Evolutionary conservation across 441 rosid genomes (phyloP).

Genomic region (Populus tomentosa): DNA sequence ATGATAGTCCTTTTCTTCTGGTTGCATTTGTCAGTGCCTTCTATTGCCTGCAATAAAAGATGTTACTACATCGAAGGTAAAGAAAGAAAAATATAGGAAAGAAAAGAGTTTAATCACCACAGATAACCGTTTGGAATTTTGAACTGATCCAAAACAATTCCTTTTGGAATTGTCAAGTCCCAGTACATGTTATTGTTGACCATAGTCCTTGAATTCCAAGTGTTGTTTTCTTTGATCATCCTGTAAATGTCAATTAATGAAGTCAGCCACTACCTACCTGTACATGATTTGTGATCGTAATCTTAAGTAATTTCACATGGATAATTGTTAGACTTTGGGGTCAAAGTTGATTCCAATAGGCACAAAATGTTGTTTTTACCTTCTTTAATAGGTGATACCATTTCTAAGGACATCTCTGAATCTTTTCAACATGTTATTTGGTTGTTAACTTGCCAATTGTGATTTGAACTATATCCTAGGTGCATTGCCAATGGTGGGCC

Average conservation of each 20-base stretch:
- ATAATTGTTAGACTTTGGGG: background rate
- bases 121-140: background rate
- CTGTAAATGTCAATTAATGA: background rate
- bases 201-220: background rate
- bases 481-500: constrained; percentile 68
- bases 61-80: background rate
- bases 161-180: background rate
- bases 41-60: background rate
- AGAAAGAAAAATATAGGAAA: background rate
- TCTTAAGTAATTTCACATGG: background rate
- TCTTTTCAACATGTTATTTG: background rate
- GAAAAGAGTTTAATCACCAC: background rate
- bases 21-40: background rate
- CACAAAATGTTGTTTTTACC: background rate
- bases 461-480: constrained; percentile 34
- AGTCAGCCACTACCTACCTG: background rate
- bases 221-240: background rate
- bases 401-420: background rate
- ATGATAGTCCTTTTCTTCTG: background rate
- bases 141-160: background rate
- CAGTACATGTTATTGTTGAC: background rate
- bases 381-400: background rate
- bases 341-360: constrained; percentile 5
- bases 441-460: constrained; percentile 2
- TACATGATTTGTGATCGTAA: background rate